A percentile compares a stretch with the other conserved stretches of the same genome.
Evolutionary conservation across 2,329 filamentous ascomycete genomes (phyloP).

Genomic region (Colletotrichum sp.): DNA sequence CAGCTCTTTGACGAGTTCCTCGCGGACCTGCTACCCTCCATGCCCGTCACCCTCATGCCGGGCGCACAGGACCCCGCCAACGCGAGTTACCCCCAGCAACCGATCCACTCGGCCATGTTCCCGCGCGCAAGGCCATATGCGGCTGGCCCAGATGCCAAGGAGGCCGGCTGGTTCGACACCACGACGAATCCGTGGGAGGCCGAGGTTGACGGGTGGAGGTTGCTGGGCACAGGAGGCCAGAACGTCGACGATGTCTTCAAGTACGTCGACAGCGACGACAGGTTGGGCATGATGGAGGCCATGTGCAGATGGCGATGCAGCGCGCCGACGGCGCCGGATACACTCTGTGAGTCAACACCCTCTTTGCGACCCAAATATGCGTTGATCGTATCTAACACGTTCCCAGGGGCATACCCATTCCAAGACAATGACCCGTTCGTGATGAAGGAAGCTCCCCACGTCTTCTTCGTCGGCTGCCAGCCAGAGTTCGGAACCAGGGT

Average conservation of each 20-base stretch:
- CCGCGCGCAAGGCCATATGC: conserved; percentile 79
- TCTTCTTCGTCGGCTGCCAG: conserved; percentile 91
- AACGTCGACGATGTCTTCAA: conserved; percentile 94
- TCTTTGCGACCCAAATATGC: not conserved
- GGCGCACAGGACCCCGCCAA: conserved; percentile 88
- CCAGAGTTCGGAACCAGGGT: conserved; percentile 75
- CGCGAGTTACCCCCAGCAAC: conserved; percentile 87
- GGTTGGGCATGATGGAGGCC: conserved; percentile 89
- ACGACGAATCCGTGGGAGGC: conserved; percentile 95
- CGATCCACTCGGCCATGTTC: conserved; percentile 92
- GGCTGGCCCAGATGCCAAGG: conserved; percentile 43
- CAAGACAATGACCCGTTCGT: conserved; percentile 94
- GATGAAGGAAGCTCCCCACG: conserved; percentile 81
- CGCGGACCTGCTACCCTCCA: conserved; percentile 77
- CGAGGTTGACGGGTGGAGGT: conserved; percentile 86
- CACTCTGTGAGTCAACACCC: conserved; percentile 71
- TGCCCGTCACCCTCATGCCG: conserved; percentile 89
- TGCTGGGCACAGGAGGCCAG: conserved; percentile 88
- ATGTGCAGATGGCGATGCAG: conserved; percentile 92
- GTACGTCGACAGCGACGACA: conserved; percentile 80
- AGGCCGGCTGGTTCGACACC: conserved; percentile 80
- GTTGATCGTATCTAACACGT: conserved; percentile 3
- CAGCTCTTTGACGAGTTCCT: conserved; percentile 86
- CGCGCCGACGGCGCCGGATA: conserved; percentile 95
- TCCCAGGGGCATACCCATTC: conserved; percentile 91